phyloP scores from a whole-genome alignment of 306 rosid genomes.

The Boehmeria nivea region DNA sequence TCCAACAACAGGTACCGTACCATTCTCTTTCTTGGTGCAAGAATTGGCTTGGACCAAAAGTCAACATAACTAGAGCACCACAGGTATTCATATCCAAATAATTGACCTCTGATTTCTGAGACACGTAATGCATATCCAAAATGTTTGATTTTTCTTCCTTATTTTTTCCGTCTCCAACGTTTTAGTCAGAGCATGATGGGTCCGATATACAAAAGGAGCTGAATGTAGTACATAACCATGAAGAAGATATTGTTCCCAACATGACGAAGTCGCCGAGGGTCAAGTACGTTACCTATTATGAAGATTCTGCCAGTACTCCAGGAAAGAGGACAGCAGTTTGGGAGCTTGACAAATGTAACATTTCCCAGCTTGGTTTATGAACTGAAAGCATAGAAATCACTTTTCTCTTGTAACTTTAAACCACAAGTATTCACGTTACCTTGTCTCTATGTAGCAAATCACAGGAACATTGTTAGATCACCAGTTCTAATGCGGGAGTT shows the following conservation, averaged over 20 bases:
- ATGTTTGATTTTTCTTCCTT: background rate
- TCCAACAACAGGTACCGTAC: constrained; percentile 68
- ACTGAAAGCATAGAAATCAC: background rate
- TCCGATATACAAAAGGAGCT: constrained; percentile 73
- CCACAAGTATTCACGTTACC: constrained; percentile 18
- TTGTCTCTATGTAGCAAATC: constrained; percentile 69
- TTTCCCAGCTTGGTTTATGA: constrained; percentile 25
- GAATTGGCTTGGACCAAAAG: constrained; percentile 91
- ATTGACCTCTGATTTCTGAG: background rate
- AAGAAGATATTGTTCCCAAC: constrained; percentile 68
- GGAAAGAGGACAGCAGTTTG: constrained; percentile 95
- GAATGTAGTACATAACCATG: constrained; percentile 67
- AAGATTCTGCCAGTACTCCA: constrained; percentile 84
- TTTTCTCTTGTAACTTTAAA: background rate
- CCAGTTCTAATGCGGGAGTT: constrained; percentile 92
- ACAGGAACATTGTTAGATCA: constrained; percentile 93
- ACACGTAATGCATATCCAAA: background rate
- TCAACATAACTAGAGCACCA: constrained; percentile 93
- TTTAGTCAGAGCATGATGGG: constrained; percentile 91
- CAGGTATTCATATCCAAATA: constrained; percentile 50
- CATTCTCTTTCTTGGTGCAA: constrained; percentile 95
- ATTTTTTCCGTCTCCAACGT: constrained; percentile 14
- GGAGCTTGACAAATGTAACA: constrained; percentile 92
- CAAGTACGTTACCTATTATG: constrained; percentile 85
- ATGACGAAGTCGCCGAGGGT: constrained; percentile 67